Conservation (phyloP, 2,329 filamentous ascomycete species). For the Nakataea oryzae region DNA sequence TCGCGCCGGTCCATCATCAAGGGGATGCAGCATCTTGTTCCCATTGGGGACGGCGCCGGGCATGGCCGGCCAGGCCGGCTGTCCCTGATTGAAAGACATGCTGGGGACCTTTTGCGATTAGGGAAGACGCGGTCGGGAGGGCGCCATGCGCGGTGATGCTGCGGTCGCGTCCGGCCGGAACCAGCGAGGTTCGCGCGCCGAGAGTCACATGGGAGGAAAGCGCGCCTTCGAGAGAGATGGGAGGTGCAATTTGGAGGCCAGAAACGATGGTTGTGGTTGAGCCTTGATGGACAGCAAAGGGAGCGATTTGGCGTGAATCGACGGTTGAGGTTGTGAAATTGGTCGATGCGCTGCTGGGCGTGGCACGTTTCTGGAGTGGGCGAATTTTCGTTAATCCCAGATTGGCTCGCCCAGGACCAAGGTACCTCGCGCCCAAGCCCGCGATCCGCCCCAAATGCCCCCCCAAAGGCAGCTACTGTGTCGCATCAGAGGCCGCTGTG, state of each 20-base stretch:
- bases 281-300: conserved; percentile 40
- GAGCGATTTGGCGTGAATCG: conserved; percentile 38
- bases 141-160: conserved; percentile 40
- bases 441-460: neutral
- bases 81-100: conserved; percentile 45
- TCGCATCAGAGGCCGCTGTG: neutral
- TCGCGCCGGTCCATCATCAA: conserved; percentile 48
- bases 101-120: conserved; percentile 30
- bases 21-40: conserved; percentile 40
- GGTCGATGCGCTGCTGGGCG: neutral
- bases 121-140: conserved; percentile 34
- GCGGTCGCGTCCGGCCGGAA: conserved; percentile 40
- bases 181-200: conserved; percentile 32
- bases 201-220: conserved; percentile 39
- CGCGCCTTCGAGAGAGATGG: conserved; percentile 44
- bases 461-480: neutral
- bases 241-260: conserved; percentile 23
- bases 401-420: neutral
- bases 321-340: conserved; percentile 42
- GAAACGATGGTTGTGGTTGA: conserved; percentile 29
- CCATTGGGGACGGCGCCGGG: conserved; percentile 36
- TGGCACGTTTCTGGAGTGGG: conserved; percentile 2
- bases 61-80: conserved; percentile 54
- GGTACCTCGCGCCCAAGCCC: neutral
- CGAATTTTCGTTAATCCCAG: conserved; percentile 1